phyloP scores from a whole-genome alignment of 2,329 filamentous ascomycete genomes.

The Sarocladium strictum region DNA sequence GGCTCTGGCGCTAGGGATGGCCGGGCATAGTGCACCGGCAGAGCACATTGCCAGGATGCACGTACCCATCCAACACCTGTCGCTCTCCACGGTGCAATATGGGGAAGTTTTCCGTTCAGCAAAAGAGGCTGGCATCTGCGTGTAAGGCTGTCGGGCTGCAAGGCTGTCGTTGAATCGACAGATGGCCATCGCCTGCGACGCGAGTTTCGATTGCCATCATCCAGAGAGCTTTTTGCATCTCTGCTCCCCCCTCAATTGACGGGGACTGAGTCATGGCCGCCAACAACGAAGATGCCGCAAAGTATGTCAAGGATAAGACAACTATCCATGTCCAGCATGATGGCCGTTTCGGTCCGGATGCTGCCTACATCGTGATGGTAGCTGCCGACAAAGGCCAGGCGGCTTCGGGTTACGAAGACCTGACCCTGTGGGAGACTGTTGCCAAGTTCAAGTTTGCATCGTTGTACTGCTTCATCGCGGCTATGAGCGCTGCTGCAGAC shows the following conservation, averaged over 20 bases:
- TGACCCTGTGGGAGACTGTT: background rate
- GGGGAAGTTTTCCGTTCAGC: background rate
- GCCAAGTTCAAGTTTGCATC: conserved; percentile 1
- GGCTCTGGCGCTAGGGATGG: too few species aligned
- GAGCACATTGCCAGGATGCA: background rate
- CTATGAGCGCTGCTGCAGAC: conserved; percentile 1
- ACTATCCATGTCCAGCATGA: background rate
- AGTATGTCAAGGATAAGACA: background rate
- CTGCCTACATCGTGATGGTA: background rate
- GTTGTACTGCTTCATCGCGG: background rate
- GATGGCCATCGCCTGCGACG: background rate
- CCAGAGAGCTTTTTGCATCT: too few species aligned
- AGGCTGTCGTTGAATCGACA: too few species aligned
- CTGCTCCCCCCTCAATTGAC: background rate
- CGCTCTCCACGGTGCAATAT: background rate
- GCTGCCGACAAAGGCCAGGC: conserved; percentile 2
- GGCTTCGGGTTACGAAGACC: background rate
- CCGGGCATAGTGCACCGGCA: background rate
- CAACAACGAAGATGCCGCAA: background rate
- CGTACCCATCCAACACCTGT: background rate
- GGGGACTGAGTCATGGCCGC: background rate
- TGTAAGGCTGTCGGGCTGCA: too few species aligned
- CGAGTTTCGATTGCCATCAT: too few species aligned
- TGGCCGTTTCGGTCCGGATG: too few species aligned
- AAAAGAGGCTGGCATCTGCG: background rate